These are phyloP conservation scores for Musa itinerans DNA, from an alignment of 176 grass and related monocot species.

Conservation along the genomic window DNA sequence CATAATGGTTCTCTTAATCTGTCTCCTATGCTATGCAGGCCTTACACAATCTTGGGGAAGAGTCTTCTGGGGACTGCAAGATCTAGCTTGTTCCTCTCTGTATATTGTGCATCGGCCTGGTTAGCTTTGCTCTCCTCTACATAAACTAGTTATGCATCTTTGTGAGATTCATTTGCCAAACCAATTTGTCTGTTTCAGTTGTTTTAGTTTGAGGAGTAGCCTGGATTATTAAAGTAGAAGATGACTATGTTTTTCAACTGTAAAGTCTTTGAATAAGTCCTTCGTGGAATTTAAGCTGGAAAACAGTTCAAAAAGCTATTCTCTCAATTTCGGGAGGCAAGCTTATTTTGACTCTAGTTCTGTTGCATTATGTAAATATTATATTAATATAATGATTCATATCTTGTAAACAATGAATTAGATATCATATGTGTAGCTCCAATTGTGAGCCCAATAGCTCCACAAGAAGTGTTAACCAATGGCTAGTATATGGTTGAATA, in stretches of 20 bases:
- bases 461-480: too few relatives aligned
- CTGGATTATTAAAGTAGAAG: background rate
- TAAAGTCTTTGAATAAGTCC: background rate
- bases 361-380: too few relatives aligned
- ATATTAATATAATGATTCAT: too few relatives aligned
- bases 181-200: background rate
- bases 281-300: background rate
- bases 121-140: conserved; percentile 26
- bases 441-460: too few relatives aligned
- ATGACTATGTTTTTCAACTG: background rate
- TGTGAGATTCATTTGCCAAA: background rate
- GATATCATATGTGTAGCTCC: too few relatives aligned
- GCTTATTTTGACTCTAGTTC: too few relatives aligned
- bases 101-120: conserved; percentile 87
- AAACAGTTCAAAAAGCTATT: background rate
- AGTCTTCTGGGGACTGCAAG: conserved; percentile 74
- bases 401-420: too few relatives aligned
- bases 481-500: too few relatives aligned
- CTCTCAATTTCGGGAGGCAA: too few relatives aligned
- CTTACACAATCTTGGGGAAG: conserved; percentile 80
- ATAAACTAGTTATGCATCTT: conserved; percentile 7
- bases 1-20: conserved; percentile 1
- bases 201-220: background rate
- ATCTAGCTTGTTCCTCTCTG: conserved; percentile 86
- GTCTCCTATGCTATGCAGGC: conserved; percentile 33